These are phyloP conservation scores for Diaporthe sp. DNA, from an alignment of 2,329 filamentous ascomycete genomes.

Conservation along the genomic window DNA sequence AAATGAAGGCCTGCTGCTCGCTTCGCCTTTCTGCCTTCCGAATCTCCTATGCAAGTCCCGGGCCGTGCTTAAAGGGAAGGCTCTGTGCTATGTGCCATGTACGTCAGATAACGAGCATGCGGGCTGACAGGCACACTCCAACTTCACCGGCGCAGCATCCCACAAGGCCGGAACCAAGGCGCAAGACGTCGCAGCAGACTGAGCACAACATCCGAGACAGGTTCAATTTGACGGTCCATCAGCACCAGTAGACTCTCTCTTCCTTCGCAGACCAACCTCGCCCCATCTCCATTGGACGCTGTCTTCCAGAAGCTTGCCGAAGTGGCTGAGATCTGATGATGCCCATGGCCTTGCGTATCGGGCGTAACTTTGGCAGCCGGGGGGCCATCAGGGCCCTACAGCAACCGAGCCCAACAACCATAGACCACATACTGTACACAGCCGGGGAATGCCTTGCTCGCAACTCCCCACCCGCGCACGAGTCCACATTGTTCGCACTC, in stretches of 20 bases:
- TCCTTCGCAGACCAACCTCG: not conserved
- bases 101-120: not conserved
- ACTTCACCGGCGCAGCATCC: not conserved
- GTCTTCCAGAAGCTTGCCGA: constrained; percentile 37
- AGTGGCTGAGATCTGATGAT: constrained; percentile 27
- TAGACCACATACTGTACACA: not conserved
- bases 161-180: not conserved
- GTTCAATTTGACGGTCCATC: not conserved
- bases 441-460: constrained; percentile 6
- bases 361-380: constrained; percentile 11
- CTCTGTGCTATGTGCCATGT: not conserved
- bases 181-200: not conserved
- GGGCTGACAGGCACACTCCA: not conserved
- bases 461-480: not conserved
- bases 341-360: constrained; percentile 4
- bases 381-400: not conserved
- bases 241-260: not conserved
- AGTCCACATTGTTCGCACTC: constrained; percentile 32
- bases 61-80: not conserved
- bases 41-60: not conserved
- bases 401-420: not conserved
- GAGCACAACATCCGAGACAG: constrained; percentile 28
- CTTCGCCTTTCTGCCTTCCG: not conserved
- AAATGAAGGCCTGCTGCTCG: not conserved
- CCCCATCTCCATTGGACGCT: not conserved